Evolutionary conservation across 2,329 filamentous ascomycete genomes (phyloP), one percentile per base, ranked within the genome.

Genomic region (Colletotrichum abscissum): DNA sequence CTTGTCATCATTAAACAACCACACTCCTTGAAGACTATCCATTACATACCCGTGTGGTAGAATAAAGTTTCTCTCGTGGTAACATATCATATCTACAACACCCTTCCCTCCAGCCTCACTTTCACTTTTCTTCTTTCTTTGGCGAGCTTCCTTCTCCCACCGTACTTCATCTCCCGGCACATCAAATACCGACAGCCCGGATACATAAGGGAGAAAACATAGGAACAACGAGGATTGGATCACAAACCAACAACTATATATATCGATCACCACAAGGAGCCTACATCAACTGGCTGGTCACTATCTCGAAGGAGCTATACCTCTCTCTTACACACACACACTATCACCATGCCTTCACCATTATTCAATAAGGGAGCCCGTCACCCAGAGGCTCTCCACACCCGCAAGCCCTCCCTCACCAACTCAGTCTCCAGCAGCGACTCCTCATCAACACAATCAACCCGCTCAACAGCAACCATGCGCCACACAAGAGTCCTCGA

Each of bases 341-440:
- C 14, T 24, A 19, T 42, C 54, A 72, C 64, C 33, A 73, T 69
- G 69, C 46, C 33, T 68, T 46, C 72, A 55, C 59, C 69, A 55
- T 28, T 68, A 5, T 60, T 64, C 28, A 65, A 4, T 26, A 69
- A 56, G 67, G 24, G 35, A 35, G 62, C 52, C 24, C 52, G 72
- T 26, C 72, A 54, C 35, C 68, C 68, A 55, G 67, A 74, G 26
- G 58, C 65, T 33, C 63, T 76, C 26, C 73, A 75, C 70, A 68
- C 69, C 52, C 67, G 75, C 66, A 75, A 76, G 38, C 73, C 75
- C 11, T 75, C 73, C 56, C 74, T 75, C 49, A 64, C 64, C 63
- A 63, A 74, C 73, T 76, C 75, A 12, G 65, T 76, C 67, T 76
- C 74, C 28, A 76, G 75, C 68, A 69, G 63, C 38, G 65, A 69